Evolutionary conservation across 495 filamentous ascomycete genomes (phyloP).

Genomic region (Letharia lupina): DNA sequence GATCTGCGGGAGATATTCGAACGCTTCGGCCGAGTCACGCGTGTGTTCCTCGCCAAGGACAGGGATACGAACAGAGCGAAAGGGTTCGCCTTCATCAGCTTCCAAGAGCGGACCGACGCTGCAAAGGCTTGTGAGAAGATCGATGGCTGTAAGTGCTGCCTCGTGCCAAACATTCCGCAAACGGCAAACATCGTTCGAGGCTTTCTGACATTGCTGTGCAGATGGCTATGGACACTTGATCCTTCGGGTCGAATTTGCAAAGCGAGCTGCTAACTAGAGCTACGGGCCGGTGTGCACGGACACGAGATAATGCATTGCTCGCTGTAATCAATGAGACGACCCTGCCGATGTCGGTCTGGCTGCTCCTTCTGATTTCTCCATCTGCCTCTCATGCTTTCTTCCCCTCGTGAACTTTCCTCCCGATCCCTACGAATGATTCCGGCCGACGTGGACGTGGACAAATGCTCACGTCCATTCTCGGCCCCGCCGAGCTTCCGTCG

Average conservation of each 20-base stretch:
- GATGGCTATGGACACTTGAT: constrained; percentile 86
- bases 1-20: constrained; percentile 97
- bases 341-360: background rate
- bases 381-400: background rate
- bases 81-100: constrained; percentile 98
- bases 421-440: background rate
- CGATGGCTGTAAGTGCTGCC: constrained; percentile 69
- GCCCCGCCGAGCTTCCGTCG: background rate
- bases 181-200: background rate
- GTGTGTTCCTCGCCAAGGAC: constrained; percentile 96
- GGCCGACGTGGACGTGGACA: background rate
- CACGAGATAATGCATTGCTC: background rate
- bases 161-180: constrained; percentile 1
- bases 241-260: constrained; percentile 83
- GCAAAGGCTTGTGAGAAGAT: constrained; percentile 90
- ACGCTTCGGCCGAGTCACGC: constrained; percentile 88
- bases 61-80: constrained; percentile 89
- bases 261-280: constrained; percentile 51
- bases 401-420: background rate
- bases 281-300: background rate
- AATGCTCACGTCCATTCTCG: background rate
- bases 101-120: constrained; percentile 79
- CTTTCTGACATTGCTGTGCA: constrained; percentile 31
- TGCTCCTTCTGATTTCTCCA: background rate
- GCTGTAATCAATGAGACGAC: background rate